A percentile compares a stretch with the other conserved stretches of the same genome.
Evolutionary conservation across 2,329 filamentous ascomycete species (phyloP).

Genomic region (Fusarium acutatum): DNA sequence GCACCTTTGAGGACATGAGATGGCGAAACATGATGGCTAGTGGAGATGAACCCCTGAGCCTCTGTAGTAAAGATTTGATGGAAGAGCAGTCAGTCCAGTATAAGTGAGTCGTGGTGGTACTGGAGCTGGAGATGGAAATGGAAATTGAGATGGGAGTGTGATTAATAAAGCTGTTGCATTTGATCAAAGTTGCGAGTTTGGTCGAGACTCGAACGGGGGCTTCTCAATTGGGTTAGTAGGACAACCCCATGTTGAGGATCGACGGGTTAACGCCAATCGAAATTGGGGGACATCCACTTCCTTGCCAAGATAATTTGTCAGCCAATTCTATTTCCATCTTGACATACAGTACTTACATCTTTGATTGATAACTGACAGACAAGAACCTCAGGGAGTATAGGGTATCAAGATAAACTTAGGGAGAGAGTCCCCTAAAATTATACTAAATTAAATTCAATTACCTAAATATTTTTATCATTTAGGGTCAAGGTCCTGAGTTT

Average conservation of each 20-base stretch:
- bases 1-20: slow-evolving; percentile 45
- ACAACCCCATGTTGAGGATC: slow-evolving; percentile 22
- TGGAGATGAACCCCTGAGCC: background rate
- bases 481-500: background rate
- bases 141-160: background rate
- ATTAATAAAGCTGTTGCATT: background rate
- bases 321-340: background rate
- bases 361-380: background rate
- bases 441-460: background rate
- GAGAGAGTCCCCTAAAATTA: too few relatives aligned
- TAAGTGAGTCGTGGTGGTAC: background rate
- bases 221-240: slow-evolving; percentile 21
- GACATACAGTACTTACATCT: background rate
- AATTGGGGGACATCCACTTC: background rate
- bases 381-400: background rate
- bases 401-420: too few relatives aligned
- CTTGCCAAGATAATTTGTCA: slow-evolving; percentile 21
- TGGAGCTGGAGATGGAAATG: background rate
- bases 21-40: slow-evolving; percentile 40
- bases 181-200: slow-evolving; percentile 1
- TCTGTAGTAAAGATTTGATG: background rate
- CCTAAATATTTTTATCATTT: background rate
- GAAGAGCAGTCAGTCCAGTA: background rate
- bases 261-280: slow-evolving; percentile 23
- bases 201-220: slow-evolving; percentile 1